Evolutionary conservation across 345 rosid species (phyloP).

Genomic region (Hypericum perforatum): DNA sequence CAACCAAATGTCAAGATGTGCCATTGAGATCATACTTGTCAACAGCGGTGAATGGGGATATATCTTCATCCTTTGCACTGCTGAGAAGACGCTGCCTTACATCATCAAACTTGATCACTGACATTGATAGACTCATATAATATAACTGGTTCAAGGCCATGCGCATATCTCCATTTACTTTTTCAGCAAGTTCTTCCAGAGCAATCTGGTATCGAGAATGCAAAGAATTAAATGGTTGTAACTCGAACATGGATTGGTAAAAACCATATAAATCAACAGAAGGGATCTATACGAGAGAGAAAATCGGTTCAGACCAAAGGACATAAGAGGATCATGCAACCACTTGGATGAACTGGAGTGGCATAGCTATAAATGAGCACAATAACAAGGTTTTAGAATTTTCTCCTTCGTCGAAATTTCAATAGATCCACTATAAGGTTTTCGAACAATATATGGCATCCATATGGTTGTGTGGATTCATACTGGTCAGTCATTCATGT

Average conservation of each 20-base stretch:
- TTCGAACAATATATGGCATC: too few species aligned
- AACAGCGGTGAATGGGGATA: slow-evolving; percentile 94
- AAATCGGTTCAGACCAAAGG: too few species aligned
- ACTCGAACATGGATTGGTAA: slow-evolving; percentile 2
- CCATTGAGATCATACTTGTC: slow-evolving; percentile 56
- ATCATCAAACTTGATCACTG: slow-evolving; percentile 77
- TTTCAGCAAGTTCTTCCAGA: slow-evolving; percentile 90
- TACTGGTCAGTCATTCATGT: too few species aligned
- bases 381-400: too few species aligned
- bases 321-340: too few species aligned
- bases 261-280: slow-evolving; percentile 9
- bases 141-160: slow-evolving; percentile 90
- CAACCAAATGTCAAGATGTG: neutral
- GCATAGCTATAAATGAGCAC: too few species aligned
- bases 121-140: slow-evolving; percentile 90
- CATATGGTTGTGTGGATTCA: too few species aligned
- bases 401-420: too few species aligned
- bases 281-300: slow-evolving; percentile 5
- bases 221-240: neutral
- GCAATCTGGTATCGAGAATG: slow-evolving; percentile 44
- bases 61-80: slow-evolving; percentile 94
- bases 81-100: slow-evolving; percentile 74
- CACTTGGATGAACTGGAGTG: too few species aligned
- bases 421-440: too few species aligned
- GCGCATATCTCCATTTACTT: slow-evolving; percentile 93